A percentile compares a stretch with the other conserved stretches of the same genome.
Conservation (phyloP, 768 basidiomycete species). For the Tulasnella sp. region DNA sequence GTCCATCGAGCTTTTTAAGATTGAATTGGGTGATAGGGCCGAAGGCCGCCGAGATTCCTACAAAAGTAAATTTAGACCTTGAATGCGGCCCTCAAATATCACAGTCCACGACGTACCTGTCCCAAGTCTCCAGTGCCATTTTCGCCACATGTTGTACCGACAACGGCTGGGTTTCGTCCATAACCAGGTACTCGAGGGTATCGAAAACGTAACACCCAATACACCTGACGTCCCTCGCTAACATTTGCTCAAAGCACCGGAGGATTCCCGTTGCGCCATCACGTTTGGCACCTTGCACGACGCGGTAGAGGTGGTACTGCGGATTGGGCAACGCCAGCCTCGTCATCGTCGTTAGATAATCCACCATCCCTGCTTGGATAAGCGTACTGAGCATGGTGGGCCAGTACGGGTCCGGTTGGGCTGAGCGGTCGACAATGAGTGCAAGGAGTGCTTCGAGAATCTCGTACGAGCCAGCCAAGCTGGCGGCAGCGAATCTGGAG, state of each 20-base stretch:
- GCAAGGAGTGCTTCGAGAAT: not conserved
- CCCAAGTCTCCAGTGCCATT: too few species aligned
- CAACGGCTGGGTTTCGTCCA: too few species aligned
- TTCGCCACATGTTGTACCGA: too few species aligned
- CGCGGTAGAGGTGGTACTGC: not conserved
- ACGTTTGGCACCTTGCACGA: not conserved
- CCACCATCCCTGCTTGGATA: not conserved
- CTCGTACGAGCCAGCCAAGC: not conserved
- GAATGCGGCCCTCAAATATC: too few species aligned
- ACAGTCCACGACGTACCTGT: too few species aligned
- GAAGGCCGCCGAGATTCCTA: too few species aligned
- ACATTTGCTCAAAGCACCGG: slow-evolving; percentile 3
- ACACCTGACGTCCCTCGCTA: not conserved
- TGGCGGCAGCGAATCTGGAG: not conserved
- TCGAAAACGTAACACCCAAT: too few species aligned
- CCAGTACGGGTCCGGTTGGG: not conserved
- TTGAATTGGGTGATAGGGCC: too few species aligned
- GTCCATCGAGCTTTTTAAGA: too few species aligned
- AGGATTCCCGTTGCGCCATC: not conserved
- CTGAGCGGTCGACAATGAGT: slow-evolving; percentile 1
- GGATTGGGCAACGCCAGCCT: not conserved
- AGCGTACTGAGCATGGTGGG: slow-evolving; percentile 3
- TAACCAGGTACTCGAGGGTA: too few species aligned
- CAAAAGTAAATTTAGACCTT: too few species aligned
- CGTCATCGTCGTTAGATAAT: not conserved